Percentiles rank a stretch among this genome's conserved stretches.
These are phyloP conservation scores for Euclidium syriacum DNA, from an alignment of 345 rosid genomes.

Conservation along the genomic window DNA sequence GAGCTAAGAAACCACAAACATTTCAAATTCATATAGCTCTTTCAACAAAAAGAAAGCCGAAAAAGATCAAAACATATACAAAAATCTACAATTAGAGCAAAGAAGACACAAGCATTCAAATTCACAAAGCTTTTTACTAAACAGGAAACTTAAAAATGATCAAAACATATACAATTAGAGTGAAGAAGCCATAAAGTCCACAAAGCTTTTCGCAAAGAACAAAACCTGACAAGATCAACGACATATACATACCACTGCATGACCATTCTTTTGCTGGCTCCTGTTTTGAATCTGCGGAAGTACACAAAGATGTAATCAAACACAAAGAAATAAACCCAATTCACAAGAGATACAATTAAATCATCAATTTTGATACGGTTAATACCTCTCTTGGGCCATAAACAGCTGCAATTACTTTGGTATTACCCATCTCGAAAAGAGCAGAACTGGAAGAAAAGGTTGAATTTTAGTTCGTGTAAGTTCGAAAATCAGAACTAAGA, in stretches of 20 bases:
- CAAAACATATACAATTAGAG: slow-evolving; percentile 1
- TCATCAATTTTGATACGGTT: background rate
- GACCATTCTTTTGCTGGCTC: slow-evolving; percentile 66
- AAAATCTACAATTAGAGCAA: too few species aligned
- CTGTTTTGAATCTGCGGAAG: slow-evolving; percentile 60
- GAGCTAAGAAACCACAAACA: too few species aligned
- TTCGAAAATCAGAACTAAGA: background rate
- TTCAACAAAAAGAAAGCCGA: too few species aligned
- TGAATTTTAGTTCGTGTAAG: background rate
- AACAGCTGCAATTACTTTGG: slow-evolving; percentile 93
- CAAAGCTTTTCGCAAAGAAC: too few species aligned
- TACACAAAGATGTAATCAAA: background rate
- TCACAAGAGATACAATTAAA: background rate
- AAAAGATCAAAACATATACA: too few species aligned
- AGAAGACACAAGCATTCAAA: too few species aligned
- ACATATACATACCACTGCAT: slow-evolving; percentile 61
- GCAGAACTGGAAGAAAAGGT: slow-evolving; percentile 54
- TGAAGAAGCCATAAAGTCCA: too few species aligned
- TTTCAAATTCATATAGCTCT: too few species aligned
- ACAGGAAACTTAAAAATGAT: background rate
- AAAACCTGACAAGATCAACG: too few species aligned
- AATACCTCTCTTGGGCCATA: slow-evolving; percentile 94
- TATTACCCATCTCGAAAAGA: slow-evolving; percentile 92
- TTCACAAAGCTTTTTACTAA: background rate
- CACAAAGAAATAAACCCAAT: background rate